A percentile compares a stretch with the other conserved stretches of the same genome.
phyloP scores from a whole-genome alignment of 78 protist genomes.

The Dictyostelium capitatum region DNA sequence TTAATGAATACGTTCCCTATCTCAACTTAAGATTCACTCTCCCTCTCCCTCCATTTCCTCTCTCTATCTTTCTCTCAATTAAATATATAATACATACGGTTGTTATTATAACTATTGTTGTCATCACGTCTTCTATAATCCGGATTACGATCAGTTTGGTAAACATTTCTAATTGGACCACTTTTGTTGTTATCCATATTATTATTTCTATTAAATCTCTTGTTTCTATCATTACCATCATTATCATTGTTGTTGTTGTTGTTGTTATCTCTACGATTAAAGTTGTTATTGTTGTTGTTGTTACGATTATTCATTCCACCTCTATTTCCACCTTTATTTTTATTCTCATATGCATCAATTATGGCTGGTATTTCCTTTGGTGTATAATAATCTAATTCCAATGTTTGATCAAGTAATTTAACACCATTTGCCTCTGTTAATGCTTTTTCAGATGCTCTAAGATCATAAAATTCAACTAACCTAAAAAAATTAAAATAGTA shows the following conservation, averaged over 20 bases:
- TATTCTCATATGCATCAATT: conserved; percentile 77
- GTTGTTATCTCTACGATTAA: conserved; percentile 3
- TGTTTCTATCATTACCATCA: neutral
- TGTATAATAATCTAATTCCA: conserved; percentile 47
- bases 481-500: neutral
- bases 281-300: conserved; percentile 7
- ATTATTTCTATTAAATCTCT: neutral
- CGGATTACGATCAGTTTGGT: conserved; percentile 68
- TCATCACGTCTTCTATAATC: conserved; percentile 72
- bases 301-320: conserved; percentile 8
- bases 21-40: too few relatives aligned
- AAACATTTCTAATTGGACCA: conserved; percentile 60
- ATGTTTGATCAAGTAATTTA: conserved; percentile 26
- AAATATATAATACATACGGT: too few relatives aligned
- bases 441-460: conserved; percentile 81
- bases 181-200: neutral
- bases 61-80: too few relatives aligned
- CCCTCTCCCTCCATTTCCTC: too few relatives aligned
- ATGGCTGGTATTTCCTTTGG: conserved; percentile 79
- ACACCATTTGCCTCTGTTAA: conserved; percentile 42
- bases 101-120: neutral
- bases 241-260: neutral
- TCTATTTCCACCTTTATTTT: neutral
- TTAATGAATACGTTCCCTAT: neutral
- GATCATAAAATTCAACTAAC: conserved; percentile 79